phyloP scores from a whole-genome alignment of 306 rosid species.

The Vachellia pachyceras region DNA sequence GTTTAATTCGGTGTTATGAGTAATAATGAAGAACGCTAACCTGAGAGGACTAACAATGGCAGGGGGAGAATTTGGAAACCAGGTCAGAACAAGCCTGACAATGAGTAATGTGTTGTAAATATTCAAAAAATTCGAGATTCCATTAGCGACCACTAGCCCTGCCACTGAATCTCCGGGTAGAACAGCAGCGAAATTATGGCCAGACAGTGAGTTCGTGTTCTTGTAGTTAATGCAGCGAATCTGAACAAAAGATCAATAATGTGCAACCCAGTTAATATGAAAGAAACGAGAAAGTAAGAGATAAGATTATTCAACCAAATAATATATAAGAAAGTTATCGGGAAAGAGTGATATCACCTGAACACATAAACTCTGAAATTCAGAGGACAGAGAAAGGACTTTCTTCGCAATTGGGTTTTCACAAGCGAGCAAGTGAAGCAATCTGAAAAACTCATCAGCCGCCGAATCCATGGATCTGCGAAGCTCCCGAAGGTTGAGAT shows the following conservation, averaged over 20 bases:
- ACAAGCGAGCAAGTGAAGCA: constrained; percentile 55
- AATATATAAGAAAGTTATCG: background rate
- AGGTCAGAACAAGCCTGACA: constrained; percentile 91
- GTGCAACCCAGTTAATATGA: background rate
- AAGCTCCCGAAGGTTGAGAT: background rate
- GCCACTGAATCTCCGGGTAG: constrained; percentile 93
- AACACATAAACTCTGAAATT: constrained; percentile 53
- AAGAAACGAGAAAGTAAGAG: background rate
- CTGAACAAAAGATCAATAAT: constrained; percentile 50
- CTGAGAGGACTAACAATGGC: constrained; percentile 91
- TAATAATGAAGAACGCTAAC: constrained; percentile 37
- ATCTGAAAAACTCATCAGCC: constrained; percentile 42
- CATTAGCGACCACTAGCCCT: constrained; percentile 83
- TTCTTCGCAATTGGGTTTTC: constrained; percentile 64
- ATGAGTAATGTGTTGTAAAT: constrained; percentile 83
- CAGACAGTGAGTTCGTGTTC: constrained; percentile 40
- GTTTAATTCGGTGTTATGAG: background rate
- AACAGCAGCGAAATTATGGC: constrained; percentile 83
- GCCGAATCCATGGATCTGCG: constrained; percentile 28
- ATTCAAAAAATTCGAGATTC: constrained; percentile 80
- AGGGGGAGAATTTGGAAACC: constrained; percentile 94
- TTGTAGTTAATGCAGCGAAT: constrained; percentile 52
- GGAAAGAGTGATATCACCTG: constrained; percentile 51
- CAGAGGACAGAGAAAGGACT: constrained; percentile 49
- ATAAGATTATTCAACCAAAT: background rate